These are phyloP conservation scores for Leptomonas pyrrhocoris DNA, from an alignment of 208 protist genomes.

Conservation along the genomic window DNA sequence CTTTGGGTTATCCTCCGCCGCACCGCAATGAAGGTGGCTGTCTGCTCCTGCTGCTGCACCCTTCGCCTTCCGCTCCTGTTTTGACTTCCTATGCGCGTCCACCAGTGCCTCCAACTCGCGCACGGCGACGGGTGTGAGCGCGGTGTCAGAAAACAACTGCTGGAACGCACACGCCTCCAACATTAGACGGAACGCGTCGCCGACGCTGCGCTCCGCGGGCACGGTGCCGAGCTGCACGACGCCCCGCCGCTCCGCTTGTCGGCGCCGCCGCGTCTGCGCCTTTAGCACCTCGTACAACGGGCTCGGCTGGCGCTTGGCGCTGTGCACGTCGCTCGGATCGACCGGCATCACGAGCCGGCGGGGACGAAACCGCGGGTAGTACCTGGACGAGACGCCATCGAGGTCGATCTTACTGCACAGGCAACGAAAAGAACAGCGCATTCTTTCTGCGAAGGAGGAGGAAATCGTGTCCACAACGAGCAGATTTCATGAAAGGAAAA, in stretches of 20 bases:
- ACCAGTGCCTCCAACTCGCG: constrained; percentile 23
- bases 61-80: not conserved
- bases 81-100: not conserved
- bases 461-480: not conserved
- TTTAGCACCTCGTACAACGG: constrained; percentile 53
- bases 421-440: constrained; percentile 30
- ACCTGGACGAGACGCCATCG: constrained; percentile 50
- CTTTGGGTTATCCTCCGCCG: not conserved
- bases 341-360: constrained; percentile 89
- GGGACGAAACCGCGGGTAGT: constrained; percentile 84
- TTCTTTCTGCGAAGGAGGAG: not conserved
- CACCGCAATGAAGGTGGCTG: too few relatives aligned
- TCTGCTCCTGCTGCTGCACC: too few relatives aligned
- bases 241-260: constrained; percentile 50
- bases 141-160: constrained; percentile 24
- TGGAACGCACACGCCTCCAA: constrained; percentile 58
- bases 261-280: constrained; percentile 40
- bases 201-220: constrained; percentile 81
- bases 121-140: constrained; percentile 21
- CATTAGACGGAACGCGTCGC: constrained; percentile 78
- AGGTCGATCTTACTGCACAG: constrained; percentile 47
- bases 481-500: constrained; percentile 2
- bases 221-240: constrained; percentile 66
- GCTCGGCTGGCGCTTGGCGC: constrained; percentile 50
- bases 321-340: constrained; percentile 70